phyloP scores from a whole-genome alignment of 495 filamentous ascomycete genomes.

The Lophium mytilinum region DNA sequence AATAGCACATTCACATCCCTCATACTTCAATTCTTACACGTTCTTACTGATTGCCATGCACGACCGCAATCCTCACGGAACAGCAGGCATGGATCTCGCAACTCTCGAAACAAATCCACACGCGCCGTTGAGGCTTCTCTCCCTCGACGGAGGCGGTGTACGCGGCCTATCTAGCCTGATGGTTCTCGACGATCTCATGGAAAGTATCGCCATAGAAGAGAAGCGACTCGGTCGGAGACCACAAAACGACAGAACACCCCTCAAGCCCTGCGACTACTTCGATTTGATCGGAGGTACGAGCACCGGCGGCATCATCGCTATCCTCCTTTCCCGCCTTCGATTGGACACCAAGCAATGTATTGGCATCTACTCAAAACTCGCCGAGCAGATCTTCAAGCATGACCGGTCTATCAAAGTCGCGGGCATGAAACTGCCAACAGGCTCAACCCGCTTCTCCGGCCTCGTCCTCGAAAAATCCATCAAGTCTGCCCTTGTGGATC shows the following conservation, averaged over 20 bases:
- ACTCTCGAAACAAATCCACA: slow-evolving; percentile 18
- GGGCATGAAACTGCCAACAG: slow-evolving; percentile 26
- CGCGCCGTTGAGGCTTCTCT: slow-evolving; percentile 22
- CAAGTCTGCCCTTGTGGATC: slow-evolving; percentile 24
- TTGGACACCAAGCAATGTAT: slow-evolving; percentile 26
- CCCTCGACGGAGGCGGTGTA: slow-evolving; percentile 25
- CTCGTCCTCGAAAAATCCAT: slow-evolving; percentile 25
- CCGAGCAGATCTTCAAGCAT: slow-evolving; percentile 29
- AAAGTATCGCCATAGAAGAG: slow-evolving; percentile 22
- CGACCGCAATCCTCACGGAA: too few relatives aligned
- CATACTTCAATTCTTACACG: too few relatives aligned
- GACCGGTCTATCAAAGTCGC: slow-evolving; percentile 29
- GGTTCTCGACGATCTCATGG: slow-evolving; percentile 26
- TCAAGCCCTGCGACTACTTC: slow-evolving; percentile 27
- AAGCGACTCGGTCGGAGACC: slow-evolving; percentile 14
- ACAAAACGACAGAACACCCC: slow-evolving; percentile 7
- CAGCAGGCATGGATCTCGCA: slow-evolving; percentile 11
- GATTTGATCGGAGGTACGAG: slow-evolving; percentile 25
- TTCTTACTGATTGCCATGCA: too few relatives aligned
- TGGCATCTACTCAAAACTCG: slow-evolving; percentile 23
- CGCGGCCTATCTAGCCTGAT: slow-evolving; percentile 26
- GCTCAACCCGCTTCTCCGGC: slow-evolving; percentile 26
- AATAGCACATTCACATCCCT: too few relatives aligned
- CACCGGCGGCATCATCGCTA: slow-evolving; percentile 28
- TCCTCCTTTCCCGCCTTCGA: slow-evolving; percentile 24